phyloP scores from a whole-genome alignment of 805 yeast genomes.

The Pichia cabralensis region DNA sequence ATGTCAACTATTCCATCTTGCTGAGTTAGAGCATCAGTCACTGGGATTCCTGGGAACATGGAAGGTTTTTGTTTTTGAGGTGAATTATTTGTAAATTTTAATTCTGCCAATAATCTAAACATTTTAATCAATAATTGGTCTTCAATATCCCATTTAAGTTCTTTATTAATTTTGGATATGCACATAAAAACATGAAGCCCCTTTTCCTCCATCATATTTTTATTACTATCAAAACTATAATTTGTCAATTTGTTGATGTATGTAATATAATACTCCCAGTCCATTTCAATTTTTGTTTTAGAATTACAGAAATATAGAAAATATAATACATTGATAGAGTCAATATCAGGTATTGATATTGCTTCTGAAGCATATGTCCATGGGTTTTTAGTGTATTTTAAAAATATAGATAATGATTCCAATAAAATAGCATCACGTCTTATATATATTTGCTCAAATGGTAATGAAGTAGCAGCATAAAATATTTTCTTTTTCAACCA shows the following conservation, averaged over 20 bases:
- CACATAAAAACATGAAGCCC: slow-evolving; percentile 13
- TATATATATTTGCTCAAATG: slow-evolving; percentile 11
- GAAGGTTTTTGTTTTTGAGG: slow-evolving; percentile 2
- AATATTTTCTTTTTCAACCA: slow-evolving; percentile 13
- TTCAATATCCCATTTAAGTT: slow-evolving; percentile 22
- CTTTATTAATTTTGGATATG: slow-evolving; percentile 15
- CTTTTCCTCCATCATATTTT: slow-evolving; percentile 9
- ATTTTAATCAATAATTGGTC: slow-evolving; percentile 22
- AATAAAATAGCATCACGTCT: slow-evolving; percentile 8
- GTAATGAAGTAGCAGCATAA: slow-evolving; percentile 12
- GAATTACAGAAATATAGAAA: slow-evolving; percentile 21
- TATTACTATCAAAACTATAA: background rate
- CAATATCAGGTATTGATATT: slow-evolving; percentile 7
- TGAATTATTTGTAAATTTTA: slow-evolving; percentile 22
- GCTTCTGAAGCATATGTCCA: slow-evolving; percentile 18
- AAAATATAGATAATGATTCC: slow-evolving; percentile 19
- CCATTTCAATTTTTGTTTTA: slow-evolving; percentile 14
- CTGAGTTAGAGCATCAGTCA: slow-evolving; percentile 5
- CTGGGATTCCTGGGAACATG: slow-evolving; percentile 11
- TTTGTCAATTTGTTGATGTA: background rate
- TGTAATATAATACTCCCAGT: slow-evolving; percentile 23
- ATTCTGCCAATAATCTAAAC: slow-evolving; percentile 19
- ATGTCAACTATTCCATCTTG: slow-evolving; percentile 24
- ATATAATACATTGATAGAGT: slow-evolving; percentile 13
- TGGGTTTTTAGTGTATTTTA: slow-evolving; percentile 15